Conservation (phyloP, 805 yeast genomes). For the Crinitomyces ghanaensis region DNA sequence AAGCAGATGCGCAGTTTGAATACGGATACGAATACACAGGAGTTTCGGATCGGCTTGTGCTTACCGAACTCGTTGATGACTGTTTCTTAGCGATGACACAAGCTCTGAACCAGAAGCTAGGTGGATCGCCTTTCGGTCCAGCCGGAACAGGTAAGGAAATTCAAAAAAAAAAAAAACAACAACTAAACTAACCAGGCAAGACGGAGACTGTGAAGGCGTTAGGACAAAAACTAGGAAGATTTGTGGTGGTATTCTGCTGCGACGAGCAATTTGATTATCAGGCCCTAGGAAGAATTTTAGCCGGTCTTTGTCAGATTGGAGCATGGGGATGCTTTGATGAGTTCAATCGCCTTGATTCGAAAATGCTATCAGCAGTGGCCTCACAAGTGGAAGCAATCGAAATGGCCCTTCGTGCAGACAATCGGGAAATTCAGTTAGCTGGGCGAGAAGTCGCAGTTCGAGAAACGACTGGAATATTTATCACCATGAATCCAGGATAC, state of each 20-base stretch:
- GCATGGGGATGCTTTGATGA: conserved; percentile 97
- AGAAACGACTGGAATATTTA: conserved; percentile 48
- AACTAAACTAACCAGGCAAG: conserved; percentile 29
- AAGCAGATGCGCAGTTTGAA: conserved; percentile 36
- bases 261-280: conserved; percentile 80
- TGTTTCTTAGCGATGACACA: conserved; percentile 61
- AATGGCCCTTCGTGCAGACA: conserved; percentile 30
- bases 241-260: conserved; percentile 81
- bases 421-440: conserved; percentile 16
- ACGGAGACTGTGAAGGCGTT: conserved; percentile 83
- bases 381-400: conserved; percentile 69
- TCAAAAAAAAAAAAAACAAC: background rate
- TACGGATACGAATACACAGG: conserved; percentile 86
- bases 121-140: conserved; percentile 92
- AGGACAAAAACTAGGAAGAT: conserved; percentile 66
- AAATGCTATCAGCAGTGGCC: conserved; percentile 72
- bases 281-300: conserved; percentile 62
- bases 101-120: conserved; percentile 60
- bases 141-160: conserved; percentile 72
- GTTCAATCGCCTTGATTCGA: conserved; percentile 66
- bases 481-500: conserved; percentile 87
- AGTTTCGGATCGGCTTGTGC: conserved; percentile 56
- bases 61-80: conserved; percentile 58
- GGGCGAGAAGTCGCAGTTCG: conserved; percentile 16
- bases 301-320: conserved; percentile 74